Evolutionary conservation across 2,329 filamentous ascomycete species (phyloP).

Genomic region (Sporothrix humicola): DNA sequence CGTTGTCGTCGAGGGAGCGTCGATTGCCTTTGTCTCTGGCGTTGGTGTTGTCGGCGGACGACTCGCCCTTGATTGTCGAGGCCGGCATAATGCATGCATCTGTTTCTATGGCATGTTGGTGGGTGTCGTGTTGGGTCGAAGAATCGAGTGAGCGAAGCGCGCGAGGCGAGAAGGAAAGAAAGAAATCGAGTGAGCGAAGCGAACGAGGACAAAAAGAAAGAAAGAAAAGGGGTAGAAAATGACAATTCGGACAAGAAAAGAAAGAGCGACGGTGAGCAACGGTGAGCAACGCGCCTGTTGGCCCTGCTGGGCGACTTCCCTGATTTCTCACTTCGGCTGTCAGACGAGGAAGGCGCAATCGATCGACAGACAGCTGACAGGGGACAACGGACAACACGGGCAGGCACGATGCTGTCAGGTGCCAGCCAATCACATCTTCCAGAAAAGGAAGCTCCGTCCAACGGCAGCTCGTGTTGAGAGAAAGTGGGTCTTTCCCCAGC

Average conservation of each 20-base stretch:
- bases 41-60: neutral
- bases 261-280: neutral
- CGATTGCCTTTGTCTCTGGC: neutral
- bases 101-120: neutral
- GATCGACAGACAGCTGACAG: neutral
- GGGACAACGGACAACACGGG: neutral
- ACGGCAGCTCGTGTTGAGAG: neutral
- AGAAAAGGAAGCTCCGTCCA: no score
- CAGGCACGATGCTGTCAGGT: neutral
- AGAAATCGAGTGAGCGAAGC: neutral
- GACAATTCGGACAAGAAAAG: neutral
- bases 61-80: neutral
- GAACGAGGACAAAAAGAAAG: neutral
- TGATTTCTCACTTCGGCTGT: neutral
- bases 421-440: neutral
- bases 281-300: neutral
- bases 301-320: neutral
- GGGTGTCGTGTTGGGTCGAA: neutral
- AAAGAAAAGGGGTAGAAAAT: neutral
- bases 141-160: neutral
- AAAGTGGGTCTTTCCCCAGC: neutral
- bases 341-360: constrained; percentile 18
- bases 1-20: neutral
- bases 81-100: constrained; percentile 9
- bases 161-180: no score